Evolutionary conservation across 768 basidiomycete species (phyloP).

Genomic region (Clathrus columnatus): DNA sequence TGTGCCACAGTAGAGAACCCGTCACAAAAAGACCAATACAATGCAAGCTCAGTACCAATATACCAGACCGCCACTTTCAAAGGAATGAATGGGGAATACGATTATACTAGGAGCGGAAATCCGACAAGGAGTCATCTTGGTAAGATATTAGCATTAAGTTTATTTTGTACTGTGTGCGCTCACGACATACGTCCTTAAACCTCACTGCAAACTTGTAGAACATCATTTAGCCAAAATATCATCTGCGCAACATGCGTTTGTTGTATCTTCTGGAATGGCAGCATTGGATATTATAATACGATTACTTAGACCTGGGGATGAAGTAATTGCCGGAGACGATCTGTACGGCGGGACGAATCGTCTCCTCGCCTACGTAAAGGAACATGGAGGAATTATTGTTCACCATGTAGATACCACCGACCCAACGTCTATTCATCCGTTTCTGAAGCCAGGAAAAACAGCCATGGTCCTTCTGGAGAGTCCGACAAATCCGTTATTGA

Average conservation of each 20-base stretch:
- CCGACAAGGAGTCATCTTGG: conserved; percentile 93
- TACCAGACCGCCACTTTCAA: conserved; percentile 99
- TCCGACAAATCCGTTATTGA: conserved; percentile 94
- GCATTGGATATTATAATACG: conserved; percentile 93
- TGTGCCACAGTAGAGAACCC: conserved; percentile 92
- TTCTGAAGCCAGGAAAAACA: conserved; percentile 64
- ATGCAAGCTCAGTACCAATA: conserved; percentile 90
- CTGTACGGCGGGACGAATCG: conserved; percentile 97
- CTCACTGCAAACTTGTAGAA: too few relatives aligned
- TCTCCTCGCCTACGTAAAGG: conserved; percentile 78
- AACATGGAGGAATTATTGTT: conserved; percentile 80
- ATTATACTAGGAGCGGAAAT: conserved; percentile 93
- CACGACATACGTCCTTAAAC: background rate
- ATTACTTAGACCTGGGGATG: conserved; percentile 89
- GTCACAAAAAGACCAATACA: conserved; percentile 89
- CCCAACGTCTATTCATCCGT: conserved; percentile 49
- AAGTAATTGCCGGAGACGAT: conserved; percentile 94
- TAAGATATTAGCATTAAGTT: conserved; percentile 27
- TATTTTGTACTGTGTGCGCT: conserved; percentile 8
- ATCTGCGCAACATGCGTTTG: conserved; percentile 80
- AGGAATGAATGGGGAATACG: conserved; percentile 80
- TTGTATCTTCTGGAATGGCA: conserved; percentile 96
- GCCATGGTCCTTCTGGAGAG: conserved; percentile 96
- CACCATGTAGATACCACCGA: conserved; percentile 92
- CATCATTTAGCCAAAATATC: conserved; percentile 98